Base-by-base conservation (phyloP, 176 grass and related monocot species). In the Ananas comosus region DNA sequence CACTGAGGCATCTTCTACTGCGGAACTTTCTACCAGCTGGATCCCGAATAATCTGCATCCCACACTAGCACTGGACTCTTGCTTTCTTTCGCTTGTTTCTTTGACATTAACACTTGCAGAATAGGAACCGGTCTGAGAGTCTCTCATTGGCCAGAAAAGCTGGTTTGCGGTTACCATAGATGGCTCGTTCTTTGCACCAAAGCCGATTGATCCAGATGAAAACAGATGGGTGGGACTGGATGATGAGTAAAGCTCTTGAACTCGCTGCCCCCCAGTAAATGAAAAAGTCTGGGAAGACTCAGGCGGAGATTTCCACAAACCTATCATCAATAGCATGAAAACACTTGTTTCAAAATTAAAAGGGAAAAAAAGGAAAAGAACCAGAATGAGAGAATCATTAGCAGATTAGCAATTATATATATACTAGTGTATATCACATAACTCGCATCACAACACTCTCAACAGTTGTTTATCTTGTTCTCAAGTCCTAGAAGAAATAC, bases 11-110 rank as follows among this genome's bases (percentile, higher is more conserved):
- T 75, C 78, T 73, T 84, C 85, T 58, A 78, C 78, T 7, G 56
- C 67, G 54, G 79, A 80, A 59, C 89, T 78, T 72, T 57, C 70
- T 14, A 80, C 67, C 77, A 99, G 75, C 67, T 99, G 77, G 17
- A 99, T 87, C 48, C 94, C 94, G 78, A 99, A 99, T 77, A 99
- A 83, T 78, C 89, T 93, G 74, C 84, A 93, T 14, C 94, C 75
- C 27, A 42, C 82, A 71, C 50, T 67, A 21, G 53, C 21, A 71
- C 47, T 56, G 54, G 76, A 61, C 67, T 93, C 87, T 76, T 78
- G 66, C 83, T 89, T 96, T 64, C 77, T 86, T 74, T 88, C 82
- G 67, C 67, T 53, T 70, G 64, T 47, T 57, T 74, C 61, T 24
- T 56, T 87, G 66, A 79, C 33, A 42, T 42, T 88, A 27, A 83